Evolutionary conservation across 352 stramenopile genomes (phyloP), one percentile per base, ranked within the genome.

Genomic region (Globisporangium polare): DNA sequence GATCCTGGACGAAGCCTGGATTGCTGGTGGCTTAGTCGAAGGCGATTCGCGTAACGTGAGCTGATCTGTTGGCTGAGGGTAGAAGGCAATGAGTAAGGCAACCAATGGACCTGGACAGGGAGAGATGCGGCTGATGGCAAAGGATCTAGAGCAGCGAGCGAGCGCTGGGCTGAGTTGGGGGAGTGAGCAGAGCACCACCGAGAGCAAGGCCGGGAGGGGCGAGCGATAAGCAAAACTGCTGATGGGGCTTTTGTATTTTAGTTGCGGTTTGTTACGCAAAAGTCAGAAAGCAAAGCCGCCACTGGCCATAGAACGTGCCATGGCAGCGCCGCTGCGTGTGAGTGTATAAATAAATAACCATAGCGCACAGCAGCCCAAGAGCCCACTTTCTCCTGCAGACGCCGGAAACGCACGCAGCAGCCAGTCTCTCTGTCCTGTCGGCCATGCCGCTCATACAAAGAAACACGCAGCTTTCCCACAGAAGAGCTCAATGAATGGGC

Each of bases 271-370:
- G 50, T 56, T 56, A 20, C 27, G 29, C 50, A 29, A 29, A 56
- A 56, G 50, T 20, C 50, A 43, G 50, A 29, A 41, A 39, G 13
- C 17, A 41, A 26, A 26, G 17, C 27, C 1, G 17, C 29, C 27
- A 54, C n/a, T 18, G 49, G 49, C 49, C 10, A 22, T 41, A 8
- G 7, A 17, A 24, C 20, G 3, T 41, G 27, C 17, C 4, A 17
- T 20, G 49, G 8, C 17, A 24, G 45, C 7, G 27, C 18, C 8
- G 15, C 15, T 55, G 17, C 9, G 4, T 13, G 33, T 39, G 18
- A 12, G n/a, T 26, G 49, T 55, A 55, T 39, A 55, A 55, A 55
- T 39, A 55, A 55, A 55, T 55, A 55, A 55, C 49, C 18, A 26
- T 10, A 12, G 6, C 43, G n/a, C 2, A 8, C 22, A 27, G 41